Conservation (phyloP, 1,284 basidiomycete genomes). For the Agroathelia rolfsii region DNA sequence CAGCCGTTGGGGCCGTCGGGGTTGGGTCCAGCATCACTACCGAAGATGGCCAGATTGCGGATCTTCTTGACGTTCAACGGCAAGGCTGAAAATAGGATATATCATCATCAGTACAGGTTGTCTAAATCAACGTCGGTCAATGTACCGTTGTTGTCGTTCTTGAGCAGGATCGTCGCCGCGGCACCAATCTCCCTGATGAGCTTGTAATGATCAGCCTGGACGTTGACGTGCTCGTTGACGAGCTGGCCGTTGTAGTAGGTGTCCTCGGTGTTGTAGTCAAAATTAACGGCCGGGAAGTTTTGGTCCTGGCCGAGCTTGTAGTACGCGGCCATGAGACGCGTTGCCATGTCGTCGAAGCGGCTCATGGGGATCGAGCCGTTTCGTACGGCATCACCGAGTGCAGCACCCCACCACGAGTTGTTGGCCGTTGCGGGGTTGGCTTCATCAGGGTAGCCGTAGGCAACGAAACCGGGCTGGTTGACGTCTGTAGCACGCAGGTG, state of each 20-base stretch:
- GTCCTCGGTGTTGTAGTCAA: slow-evolving; percentile 1
- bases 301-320: slow-evolving; percentile 27
- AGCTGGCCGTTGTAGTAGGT: slow-evolving; percentile 8
- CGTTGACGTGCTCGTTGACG: slow-evolving; percentile 35
- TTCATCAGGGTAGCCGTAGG: slow-evolving; percentile 10
- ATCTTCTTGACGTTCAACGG: slow-evolving; percentile 35
- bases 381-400: slow-evolving; percentile 28
- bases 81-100: slow-evolving; percentile 22
- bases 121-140: background rate
- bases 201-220: slow-evolving; percentile 36
- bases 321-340: slow-evolving; percentile 28
- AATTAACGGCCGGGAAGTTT: slow-evolving; percentile 22
- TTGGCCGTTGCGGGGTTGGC: slow-evolving; percentile 12
- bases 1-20: slow-evolving; percentile 48
- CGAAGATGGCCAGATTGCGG: slow-evolving; percentile 23
- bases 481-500: slow-evolving; percentile 14
- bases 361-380: slow-evolving; percentile 32
- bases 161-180: slow-evolving; percentile 50
- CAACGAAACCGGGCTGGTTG: slow-evolving; percentile 18
- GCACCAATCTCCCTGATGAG: slow-evolving; percentile 47
- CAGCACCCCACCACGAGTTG: slow-evolving; percentile 17
- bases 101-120: background rate
- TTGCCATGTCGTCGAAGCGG: slow-evolving; percentile 17
- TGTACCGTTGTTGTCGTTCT: slow-evolving; percentile 35
- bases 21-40: slow-evolving; percentile 50